These are phyloP conservation scores for Salvia sclarea DNA, from an alignment of 305 asterid species.

Conservation along the genomic window DNA sequence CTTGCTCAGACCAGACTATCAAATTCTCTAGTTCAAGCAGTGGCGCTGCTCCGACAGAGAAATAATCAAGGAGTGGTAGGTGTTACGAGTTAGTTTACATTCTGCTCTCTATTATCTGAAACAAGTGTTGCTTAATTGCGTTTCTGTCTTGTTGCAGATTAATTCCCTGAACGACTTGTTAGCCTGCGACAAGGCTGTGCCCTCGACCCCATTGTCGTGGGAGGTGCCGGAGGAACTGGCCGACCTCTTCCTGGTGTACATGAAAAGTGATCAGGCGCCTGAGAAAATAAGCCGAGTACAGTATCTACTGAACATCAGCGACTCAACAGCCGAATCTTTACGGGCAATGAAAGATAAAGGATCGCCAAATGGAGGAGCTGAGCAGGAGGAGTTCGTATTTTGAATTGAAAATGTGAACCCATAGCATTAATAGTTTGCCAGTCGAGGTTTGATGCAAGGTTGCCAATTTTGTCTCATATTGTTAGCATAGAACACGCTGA, in stretches of 20 bases:
- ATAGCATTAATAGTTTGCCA: slow-evolving; percentile 1
- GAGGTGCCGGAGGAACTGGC: slow-evolving; percentile 77
- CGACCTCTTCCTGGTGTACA: slow-evolving; percentile 66
- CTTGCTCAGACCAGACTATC: slow-evolving; percentile 71
- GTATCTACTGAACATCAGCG: slow-evolving; percentile 80
- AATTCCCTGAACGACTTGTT: slow-evolving; percentile 81
- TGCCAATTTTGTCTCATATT: slow-evolving; percentile 34
- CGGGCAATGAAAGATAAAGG: slow-evolving; percentile 53
- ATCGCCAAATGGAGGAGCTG: slow-evolving; percentile 43
- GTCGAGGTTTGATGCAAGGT: slow-evolving; percentile 2
- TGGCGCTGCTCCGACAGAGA: slow-evolving; percentile 80
- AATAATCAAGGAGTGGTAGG: slow-evolving; percentile 80
- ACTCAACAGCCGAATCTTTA: slow-evolving; percentile 67
- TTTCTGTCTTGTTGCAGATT: slow-evolving; percentile 50
- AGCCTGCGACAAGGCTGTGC: slow-evolving; percentile 96
- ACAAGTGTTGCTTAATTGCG: not conserved
- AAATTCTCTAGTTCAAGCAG: slow-evolving; percentile 89
- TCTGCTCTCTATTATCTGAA: not conserved
- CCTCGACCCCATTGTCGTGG: slow-evolving; percentile 77
- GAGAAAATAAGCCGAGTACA: slow-evolving; percentile 74
- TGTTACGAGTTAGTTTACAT: slow-evolving; percentile 1
- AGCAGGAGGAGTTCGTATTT: slow-evolving; percentile 67
- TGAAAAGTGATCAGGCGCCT: slow-evolving; percentile 55
- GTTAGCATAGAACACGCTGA: slow-evolving; percentile 15
- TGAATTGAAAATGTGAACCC: slow-evolving; percentile 24